Conservation (phyloP, 2,329 filamentous ascomycete species). For the Neofusicoccum ribis region DNA sequence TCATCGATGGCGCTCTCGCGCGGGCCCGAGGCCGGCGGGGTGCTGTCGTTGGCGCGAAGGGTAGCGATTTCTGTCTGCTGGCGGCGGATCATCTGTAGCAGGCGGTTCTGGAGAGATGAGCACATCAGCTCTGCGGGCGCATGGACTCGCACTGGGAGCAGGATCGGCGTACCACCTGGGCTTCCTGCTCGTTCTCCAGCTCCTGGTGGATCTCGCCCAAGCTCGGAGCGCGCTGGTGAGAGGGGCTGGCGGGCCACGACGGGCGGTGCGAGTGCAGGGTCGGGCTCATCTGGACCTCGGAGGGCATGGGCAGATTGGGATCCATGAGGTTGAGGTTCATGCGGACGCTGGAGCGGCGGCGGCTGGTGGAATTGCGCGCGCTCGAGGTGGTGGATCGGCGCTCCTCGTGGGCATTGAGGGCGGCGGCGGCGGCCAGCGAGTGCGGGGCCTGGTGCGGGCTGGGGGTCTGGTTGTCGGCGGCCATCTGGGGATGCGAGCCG, state of each 20-base stretch:
- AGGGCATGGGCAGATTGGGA: slow-evolving; percentile 64
- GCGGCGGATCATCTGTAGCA: slow-evolving; percentile 73
- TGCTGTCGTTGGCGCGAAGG: slow-evolving; percentile 44
- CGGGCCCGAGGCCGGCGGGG: slow-evolving; percentile 22
- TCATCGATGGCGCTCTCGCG: slow-evolving; percentile 51
- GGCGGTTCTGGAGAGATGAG: slow-evolving; percentile 59
- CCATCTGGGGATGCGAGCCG: slow-evolving; percentile 44
- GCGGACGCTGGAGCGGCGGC: slow-evolving; percentile 67
- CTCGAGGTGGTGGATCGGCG: slow-evolving; percentile 57
- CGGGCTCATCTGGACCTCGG: slow-evolving; percentile 63
- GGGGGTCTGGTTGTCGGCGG: slow-evolving; percentile 22
- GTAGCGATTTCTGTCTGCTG: slow-evolving; percentile 71
- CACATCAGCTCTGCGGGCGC: neutral
- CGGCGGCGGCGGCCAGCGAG: slow-evolving; percentile 74
- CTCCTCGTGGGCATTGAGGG: slow-evolving; percentile 73
- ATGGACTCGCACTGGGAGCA: neutral
- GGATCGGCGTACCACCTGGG: slow-evolving; percentile 62
- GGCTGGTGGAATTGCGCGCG: slow-evolving; percentile 40
- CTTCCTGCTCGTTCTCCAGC: slow-evolving; percentile 76
- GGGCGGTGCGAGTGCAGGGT: slow-evolving; percentile 28
- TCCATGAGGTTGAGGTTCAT: slow-evolving; percentile 76
- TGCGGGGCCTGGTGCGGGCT: slow-evolving; percentile 34
- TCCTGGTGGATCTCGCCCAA: slow-evolving; percentile 77
- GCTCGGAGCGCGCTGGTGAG: slow-evolving; percentile 68
- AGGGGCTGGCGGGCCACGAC: slow-evolving; percentile 52